Base-by-base conservation (phyloP, 2,329 filamentous ascomycete genomes). In the Stagonosporopsis tanaceti region DNA sequence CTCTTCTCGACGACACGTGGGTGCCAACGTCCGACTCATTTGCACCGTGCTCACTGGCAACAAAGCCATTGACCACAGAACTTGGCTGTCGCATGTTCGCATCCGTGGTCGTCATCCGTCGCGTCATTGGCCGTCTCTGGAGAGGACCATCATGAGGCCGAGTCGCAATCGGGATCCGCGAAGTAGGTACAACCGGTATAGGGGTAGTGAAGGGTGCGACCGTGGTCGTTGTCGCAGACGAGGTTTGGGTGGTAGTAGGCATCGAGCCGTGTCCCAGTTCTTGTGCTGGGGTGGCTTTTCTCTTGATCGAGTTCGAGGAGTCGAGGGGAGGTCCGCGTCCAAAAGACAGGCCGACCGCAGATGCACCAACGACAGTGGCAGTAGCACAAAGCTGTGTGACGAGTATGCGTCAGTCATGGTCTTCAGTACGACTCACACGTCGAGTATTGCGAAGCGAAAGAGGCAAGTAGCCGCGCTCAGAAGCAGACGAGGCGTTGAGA, bases 291-390 rank as follows among this genome's bases (percentile, higher is more conserved):
- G 68, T 68, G 59, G 71, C 65, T 68, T 77, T 79, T 67, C 72
- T 76, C 69, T 76, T 79, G 67, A 67, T 76, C 42, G 50, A 46
- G 46, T 37, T 47, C 4, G 48, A 58, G 50, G 56, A 57, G 60
- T 75, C 74, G 57, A 74, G 67, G 58, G 75, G 74, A 66, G 82
- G 78, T 54, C 80, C 79, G 65, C 81, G 82, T 69, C 82, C 85
- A 67, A 87, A 79, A 53, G 83, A 83, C 63, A 85, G 79, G 60
- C 86, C 86, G 56, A 85, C 79, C 54, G 83, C 81, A 64, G 85
- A 86, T 64, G 86, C 81, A 73, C 84, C 85, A 76, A 87, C 79
- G 70, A 76, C 72, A 68, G 85, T 86, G 79, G 85, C 85, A 73
- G 85, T 78, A 69, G 86, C 86, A 84, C 84, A 87, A 68, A 88